Conservation (phyloP, 306 rosid species). For the Inga laurina region DNA sequence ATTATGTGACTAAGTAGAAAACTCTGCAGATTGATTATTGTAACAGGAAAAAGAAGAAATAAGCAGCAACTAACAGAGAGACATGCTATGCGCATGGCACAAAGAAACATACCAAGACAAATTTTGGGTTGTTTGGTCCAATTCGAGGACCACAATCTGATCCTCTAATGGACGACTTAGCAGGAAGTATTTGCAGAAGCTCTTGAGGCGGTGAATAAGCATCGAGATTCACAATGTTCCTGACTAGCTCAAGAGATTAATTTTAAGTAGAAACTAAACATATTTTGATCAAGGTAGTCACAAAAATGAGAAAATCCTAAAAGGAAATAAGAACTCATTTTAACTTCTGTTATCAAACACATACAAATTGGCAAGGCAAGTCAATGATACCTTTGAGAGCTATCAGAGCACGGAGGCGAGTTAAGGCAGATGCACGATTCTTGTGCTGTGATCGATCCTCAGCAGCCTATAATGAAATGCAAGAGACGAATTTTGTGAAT, state of each 20-base stretch:
- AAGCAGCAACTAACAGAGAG: neutral
- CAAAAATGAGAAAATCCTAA: slow-evolving; percentile 1
- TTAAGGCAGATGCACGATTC: slow-evolving; percentile 83
- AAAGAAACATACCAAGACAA: slow-evolving; percentile 45
- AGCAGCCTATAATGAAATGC: slow-evolving; percentile 53
- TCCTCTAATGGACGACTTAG: slow-evolving; percentile 43
- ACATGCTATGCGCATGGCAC: neutral
- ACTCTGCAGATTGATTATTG: neutral
- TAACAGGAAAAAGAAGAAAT: slow-evolving; percentile 14
- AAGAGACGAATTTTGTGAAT: slow-evolving; percentile 10
- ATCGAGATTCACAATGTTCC: neutral
- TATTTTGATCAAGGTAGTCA: neutral
- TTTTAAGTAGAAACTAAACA: neutral
- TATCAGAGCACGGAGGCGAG: slow-evolving; percentile 77
- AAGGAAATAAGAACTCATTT: neutral
- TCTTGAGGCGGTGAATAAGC: slow-evolving; percentile 6
- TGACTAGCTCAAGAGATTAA: slow-evolving; percentile 5
- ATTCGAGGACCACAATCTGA: slow-evolving; percentile 77
- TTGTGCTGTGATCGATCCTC: slow-evolving; percentile 95
- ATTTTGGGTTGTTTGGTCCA: slow-evolving; percentile 84
- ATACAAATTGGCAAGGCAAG: neutral
- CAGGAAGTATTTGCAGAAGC: slow-evolving; percentile 51
- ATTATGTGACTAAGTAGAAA: slow-evolving; percentile 4
- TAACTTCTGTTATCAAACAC: neutral
- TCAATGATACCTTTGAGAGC: slow-evolving; percentile 65